Evolutionary conservation across 2,329 filamentous ascomycete genomes (phyloP).

Genomic region (Berkeleyomyces basicola): DNA sequence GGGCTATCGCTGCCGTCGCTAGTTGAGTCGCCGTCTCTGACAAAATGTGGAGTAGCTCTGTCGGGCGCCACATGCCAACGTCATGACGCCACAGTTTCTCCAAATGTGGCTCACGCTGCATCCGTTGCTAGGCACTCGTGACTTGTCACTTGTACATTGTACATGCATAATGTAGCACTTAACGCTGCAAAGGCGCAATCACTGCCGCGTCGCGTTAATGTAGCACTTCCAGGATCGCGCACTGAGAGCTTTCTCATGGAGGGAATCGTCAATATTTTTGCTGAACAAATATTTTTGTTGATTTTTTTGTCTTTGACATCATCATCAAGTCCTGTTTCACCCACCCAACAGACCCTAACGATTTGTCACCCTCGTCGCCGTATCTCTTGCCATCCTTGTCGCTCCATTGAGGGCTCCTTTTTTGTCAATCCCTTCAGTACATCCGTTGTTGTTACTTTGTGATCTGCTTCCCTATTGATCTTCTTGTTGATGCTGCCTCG

Average conservation of each 20-base stretch:
- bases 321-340: too few species aligned
- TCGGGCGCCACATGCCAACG: not conserved
- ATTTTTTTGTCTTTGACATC: too few species aligned
- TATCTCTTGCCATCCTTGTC: too few species aligned
- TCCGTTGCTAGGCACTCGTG: not conserved
- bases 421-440: not conserved
- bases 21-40: not conserved
- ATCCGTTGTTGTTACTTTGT: not conserved
- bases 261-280: too few species aligned
- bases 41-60: not conserved
- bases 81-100: not conserved
- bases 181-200: not conserved
- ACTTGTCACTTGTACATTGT: not conserved
- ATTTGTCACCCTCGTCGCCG: too few species aligned
- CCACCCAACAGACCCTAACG: too few species aligned
- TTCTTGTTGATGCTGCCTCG: slow-evolving; percentile 17
- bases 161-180: not conserved
- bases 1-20: too few species aligned
- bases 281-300: too few species aligned
- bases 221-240: too few species aligned
- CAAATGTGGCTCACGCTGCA: not conserved
- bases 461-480: not conserved
- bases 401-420: not conserved
- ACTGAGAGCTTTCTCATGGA: too few species aligned
- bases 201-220: not conserved